Base-by-base conservation (phyloP, 73 alveolate species). In the Paraurostyla sp. region DNA sequence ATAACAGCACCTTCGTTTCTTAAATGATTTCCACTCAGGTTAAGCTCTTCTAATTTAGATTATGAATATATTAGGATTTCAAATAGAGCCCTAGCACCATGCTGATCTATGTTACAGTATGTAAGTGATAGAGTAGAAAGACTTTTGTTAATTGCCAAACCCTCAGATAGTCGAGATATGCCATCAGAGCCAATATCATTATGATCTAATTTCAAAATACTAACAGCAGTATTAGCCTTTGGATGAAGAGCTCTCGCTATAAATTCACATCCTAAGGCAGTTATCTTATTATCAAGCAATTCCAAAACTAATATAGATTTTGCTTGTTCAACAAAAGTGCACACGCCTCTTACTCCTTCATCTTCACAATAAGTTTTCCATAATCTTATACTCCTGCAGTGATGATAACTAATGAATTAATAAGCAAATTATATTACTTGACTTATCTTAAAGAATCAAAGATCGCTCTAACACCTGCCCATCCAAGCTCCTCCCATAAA, bases 351-450 rank as follows among this genome's bases (percentile, higher is more conserved):
- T 0, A 83, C 92, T 54, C 97, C 97, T 68, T 93, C 95, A 76
- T 93, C 97, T 57, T 93, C 95, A 48, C 94, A 88, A 73, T n/a
- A 49, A 0, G 97, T 93, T 41, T 89, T 91, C 95, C 97, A 93
- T 0, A 93, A 80, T 56, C 94, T 89, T 38, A 93, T 40, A 22
- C 85, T 59, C 35, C 51, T 45, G 43, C 90, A 71, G 51, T 84
- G 94, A 62, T 62, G 76, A 71, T 93, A 93, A 50, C 91, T 78
- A 51, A 0, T 9, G 23, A 30, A 20, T 36, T 23, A 20, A 7
- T 18, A 46, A 33, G 27, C 18, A 9, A 36, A 11, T 13, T 30
- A 13, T 15, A 23, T 36, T 81, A 81, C 83, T 83, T 75, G 32
- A 60, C 75, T 6, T 88, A 75, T 58, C 65, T 89, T 3, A 93